Evolutionary conservation across 139 green algal genomes (phyloP).

Genomic region (Haematococcus lacustris): DNA sequence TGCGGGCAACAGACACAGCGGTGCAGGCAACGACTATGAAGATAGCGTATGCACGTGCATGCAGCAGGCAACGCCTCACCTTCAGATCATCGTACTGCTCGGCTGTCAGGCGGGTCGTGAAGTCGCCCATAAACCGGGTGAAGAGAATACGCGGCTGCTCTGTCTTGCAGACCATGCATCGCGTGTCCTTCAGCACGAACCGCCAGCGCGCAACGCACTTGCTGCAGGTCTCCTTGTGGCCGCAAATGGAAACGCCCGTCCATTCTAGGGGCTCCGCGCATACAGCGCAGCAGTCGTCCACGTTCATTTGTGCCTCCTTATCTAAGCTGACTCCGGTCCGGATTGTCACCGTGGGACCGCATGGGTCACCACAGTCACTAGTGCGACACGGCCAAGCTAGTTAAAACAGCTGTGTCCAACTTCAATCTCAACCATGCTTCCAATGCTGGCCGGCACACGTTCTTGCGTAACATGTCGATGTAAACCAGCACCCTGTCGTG

Average conservation of each 20-base stretch:
- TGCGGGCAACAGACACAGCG: slow-evolving; percentile 8
- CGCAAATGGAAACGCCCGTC: slow-evolving; percentile 69
- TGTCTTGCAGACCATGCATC: slow-evolving; percentile 83
- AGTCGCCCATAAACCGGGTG: slow-evolving; percentile 69
- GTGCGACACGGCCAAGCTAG: too few species aligned
- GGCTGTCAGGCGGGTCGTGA: slow-evolving; percentile 47
- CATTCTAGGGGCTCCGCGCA: slow-evolving; percentile 84
- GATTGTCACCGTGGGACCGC: too few species aligned
- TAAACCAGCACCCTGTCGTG: too few species aligned
- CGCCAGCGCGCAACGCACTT: slow-evolving; percentile 59
- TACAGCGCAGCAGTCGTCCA: too few species aligned
- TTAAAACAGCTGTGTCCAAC: too few species aligned
- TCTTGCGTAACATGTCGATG: too few species aligned
- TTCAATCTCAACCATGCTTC: too few species aligned
- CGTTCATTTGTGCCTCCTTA: too few species aligned
- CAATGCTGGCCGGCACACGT: too few species aligned
- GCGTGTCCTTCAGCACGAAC: slow-evolving; percentile 58
- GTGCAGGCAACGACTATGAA: background rate
- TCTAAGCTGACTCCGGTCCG: too few species aligned
- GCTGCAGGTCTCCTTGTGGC: slow-evolving; percentile 83
- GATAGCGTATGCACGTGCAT: background rate
- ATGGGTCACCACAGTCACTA: too few species aligned
- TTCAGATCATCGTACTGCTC: slow-evolving; percentile 52
- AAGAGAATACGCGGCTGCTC: slow-evolving; percentile 51
- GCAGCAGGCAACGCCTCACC: slow-evolving; percentile 21